Percentiles rank a stretch among this genome's conserved stretches.
phyloP scores from a whole-genome alignment of 345 rosid species.

The Turnera subulata region DNA sequence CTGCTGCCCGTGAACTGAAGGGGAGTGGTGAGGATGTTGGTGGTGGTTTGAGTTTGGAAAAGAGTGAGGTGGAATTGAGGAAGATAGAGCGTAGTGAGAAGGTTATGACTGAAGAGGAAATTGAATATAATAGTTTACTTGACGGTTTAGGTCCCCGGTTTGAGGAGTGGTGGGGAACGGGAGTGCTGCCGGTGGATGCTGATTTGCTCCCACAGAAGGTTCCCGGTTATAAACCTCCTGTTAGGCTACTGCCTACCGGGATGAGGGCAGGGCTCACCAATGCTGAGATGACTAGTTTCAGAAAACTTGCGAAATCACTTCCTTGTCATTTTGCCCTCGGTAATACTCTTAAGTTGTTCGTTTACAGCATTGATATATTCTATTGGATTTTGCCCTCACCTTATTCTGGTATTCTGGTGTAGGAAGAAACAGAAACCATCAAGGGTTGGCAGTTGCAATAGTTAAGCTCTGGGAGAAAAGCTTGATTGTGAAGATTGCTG shows the following conservation, averaged over 20 bases:
- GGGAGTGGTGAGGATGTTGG: slow-evolving; percentile 28
- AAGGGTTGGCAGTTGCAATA: slow-evolving; percentile 87
- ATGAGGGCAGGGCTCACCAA: slow-evolving; percentile 87
- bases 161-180: slow-evolving; percentile 99
- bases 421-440: slow-evolving; percentile 98
- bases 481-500: slow-evolving; percentile 76
- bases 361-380: slow-evolving; percentile 14
- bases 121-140: slow-evolving; percentile 59
- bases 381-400: slow-evolving; percentile 16
- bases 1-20: slow-evolving; percentile 31
- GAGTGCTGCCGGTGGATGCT: slow-evolving; percentile 92
- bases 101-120: slow-evolving; percentile 75
- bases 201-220: slow-evolving; percentile 78
- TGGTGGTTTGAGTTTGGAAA: slow-evolving; percentile 29
- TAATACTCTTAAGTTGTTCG: slow-evolving; percentile 27
- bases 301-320: slow-evolving; percentile 82
- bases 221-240: slow-evolving; percentile 90
- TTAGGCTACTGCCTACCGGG: slow-evolving; percentile 94
- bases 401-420: slow-evolving; percentile 14
- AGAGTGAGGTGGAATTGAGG: slow-evolving; percentile 33
- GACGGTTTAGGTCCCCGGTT: slow-evolving; percentile 95
- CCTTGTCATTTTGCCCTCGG: slow-evolving; percentile 99
- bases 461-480: slow-evolving; percentile 95
- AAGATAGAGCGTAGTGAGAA: slow-evolving; percentile 32
- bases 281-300: slow-evolving; percentile 91